A percentile compares a stretch with the other conserved stretches of the same genome.
Evolutionary conservation across 805 yeast genomes (phyloP).

Genomic region (Groenewaldozyma tartarivorans): DNA sequence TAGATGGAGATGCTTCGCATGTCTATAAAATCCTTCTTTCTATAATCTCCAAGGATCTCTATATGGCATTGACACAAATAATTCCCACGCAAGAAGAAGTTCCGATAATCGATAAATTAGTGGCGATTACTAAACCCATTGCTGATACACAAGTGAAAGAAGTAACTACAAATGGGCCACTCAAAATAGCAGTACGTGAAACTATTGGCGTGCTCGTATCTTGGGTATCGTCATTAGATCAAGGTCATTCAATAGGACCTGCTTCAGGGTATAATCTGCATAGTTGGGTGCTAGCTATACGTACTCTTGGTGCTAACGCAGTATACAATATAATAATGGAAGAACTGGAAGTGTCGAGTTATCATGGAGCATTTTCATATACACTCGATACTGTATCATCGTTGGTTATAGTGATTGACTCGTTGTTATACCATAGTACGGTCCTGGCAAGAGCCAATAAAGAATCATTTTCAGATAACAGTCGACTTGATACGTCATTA

Average conservation of each 20-base stretch:
- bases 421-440: constrained; percentile 2
- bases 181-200: constrained; percentile 13
- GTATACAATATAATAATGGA: constrained; percentile 16
- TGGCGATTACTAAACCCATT: constrained; percentile 5
- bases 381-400: constrained; percentile 16
- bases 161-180: background rate
- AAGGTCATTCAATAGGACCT: constrained; percentile 15
- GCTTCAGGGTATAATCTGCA: constrained; percentile 14
- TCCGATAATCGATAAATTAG: background rate
- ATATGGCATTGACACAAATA: constrained; percentile 12
- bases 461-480: background rate
- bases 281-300: constrained; percentile 12
- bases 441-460: background rate
- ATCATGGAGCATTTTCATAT: constrained; percentile 15
- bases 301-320: constrained; percentile 16
- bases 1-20: constrained; percentile 38
- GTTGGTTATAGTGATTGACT: constrained; percentile 10
- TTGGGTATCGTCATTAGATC: constrained; percentile 18
- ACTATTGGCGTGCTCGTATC: constrained; percentile 13
- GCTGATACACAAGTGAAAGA: constrained; percentile 4
- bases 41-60: constrained; percentile 21
- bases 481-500: constrained; percentile 3
- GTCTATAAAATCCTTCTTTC: constrained; percentile 35
- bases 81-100: background rate
- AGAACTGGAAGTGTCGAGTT: constrained; percentile 18